A percentile compares a stretch with the other conserved stretches of the same genome.
Conservation (phyloP, 805 yeast genomes). For the Starmerella sp. region DNA sequence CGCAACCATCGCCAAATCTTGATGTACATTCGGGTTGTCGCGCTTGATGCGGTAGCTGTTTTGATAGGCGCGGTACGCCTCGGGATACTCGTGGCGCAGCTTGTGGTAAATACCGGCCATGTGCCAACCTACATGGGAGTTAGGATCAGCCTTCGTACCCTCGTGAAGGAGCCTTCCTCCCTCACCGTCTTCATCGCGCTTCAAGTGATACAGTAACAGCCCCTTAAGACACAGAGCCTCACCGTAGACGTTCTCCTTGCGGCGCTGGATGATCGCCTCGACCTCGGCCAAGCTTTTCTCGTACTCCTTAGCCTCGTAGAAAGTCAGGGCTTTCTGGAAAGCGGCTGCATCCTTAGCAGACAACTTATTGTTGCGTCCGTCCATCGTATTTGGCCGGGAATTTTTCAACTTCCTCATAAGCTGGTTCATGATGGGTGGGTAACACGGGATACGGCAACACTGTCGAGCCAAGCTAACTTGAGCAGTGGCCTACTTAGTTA, state of each 20-base stretch:
- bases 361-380: constrained; percentile 17
- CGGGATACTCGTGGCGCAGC: constrained; percentile 52
- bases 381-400: constrained; percentile 8
- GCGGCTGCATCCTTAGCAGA: constrained; percentile 54
- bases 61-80: constrained; percentile 68
- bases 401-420: constrained; percentile 1
- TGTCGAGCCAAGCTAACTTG: too few relatives aligned
- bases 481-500: background rate
- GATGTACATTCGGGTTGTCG: constrained; percentile 61
- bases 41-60: constrained; percentile 69
- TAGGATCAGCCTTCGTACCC: constrained; percentile 49
- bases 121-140: constrained; percentile 67
- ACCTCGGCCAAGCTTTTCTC: constrained; percentile 70
- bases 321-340: constrained; percentile 69
- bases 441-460: background rate
- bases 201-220: constrained; percentile 45
- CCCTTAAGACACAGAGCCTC: constrained; percentile 83
- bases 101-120: constrained; percentile 77
- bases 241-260: constrained; percentile 46
- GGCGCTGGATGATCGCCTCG: constrained; percentile 66
- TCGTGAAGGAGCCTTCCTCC: constrained; percentile 36
- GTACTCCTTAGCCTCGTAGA: constrained; percentile 78
- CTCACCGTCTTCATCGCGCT: constrained; percentile 34
- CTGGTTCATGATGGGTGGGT: background rate
- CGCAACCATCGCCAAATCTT: constrained; percentile 73